These are phyloP conservation scores for Bruguiera sexangula DNA, from an alignment of 345 rosid species.

Conservation along the genomic window DNA sequence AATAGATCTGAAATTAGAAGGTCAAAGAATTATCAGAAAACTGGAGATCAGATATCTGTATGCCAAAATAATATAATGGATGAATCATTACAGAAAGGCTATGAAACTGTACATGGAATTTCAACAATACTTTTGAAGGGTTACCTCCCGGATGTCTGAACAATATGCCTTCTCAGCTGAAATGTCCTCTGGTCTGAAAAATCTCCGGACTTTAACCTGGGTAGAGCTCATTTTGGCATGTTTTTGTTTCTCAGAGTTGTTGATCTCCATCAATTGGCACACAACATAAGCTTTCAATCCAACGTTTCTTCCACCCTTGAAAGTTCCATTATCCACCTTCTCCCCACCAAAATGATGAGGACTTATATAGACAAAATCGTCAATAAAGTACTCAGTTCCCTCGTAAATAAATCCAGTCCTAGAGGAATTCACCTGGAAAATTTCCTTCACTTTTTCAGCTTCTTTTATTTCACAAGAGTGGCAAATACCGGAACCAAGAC, in stretches of 20 bases:
- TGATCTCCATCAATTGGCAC: slow-evolving; percentile 27
- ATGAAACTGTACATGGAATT: neutral
- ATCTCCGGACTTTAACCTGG: slow-evolving; percentile 22
- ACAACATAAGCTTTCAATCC: slow-evolving; percentile 24
- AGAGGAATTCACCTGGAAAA: slow-evolving; percentile 19
- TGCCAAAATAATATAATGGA: neutral
- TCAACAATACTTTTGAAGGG: neutral
- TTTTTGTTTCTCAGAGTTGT: slow-evolving; percentile 1
- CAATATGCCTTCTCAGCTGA: slow-evolving; percentile 30
- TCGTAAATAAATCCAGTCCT: slow-evolving; percentile 11
- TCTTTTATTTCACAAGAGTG: slow-evolving; percentile 20
- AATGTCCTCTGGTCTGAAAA: slow-evolving; percentile 33
- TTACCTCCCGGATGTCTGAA: slow-evolving; percentile 34
- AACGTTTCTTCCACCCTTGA: slow-evolving; percentile 32
- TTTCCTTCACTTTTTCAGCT: slow-evolving; percentile 16
- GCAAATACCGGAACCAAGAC: slow-evolving; percentile 29
- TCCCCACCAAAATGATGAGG: slow-evolving; percentile 19
- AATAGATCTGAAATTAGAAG: slow-evolving; percentile 56
- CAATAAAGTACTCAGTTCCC: slow-evolving; percentile 22
- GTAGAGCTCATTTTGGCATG: slow-evolving; percentile 9
- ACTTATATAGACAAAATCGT: slow-evolving; percentile 27
- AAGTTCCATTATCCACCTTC: slow-evolving; percentile 18
- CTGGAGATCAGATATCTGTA: neutral
- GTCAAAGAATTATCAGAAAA: neutral
- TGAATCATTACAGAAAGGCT: neutral